Evolutionary conservation across 441 rosid genomes (phyloP).

Genomic region (Gossypium aridum): DNA sequence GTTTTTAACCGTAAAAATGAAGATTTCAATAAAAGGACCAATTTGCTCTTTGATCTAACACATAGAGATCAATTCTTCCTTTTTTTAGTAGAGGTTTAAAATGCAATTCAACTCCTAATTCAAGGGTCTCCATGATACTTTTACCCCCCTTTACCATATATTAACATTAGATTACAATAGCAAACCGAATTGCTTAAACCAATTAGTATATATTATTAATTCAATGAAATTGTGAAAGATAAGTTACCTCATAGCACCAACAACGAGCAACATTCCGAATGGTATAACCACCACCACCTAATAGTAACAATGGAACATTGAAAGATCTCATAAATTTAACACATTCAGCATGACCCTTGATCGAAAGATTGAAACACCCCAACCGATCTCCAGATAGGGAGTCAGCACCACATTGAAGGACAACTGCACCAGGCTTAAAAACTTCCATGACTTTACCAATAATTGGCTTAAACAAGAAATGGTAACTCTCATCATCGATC

Average conservation of each 20-base stretch:
- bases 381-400: conserved; percentile 64
- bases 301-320: conserved; percentile 64
- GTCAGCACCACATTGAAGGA: conserved; percentile 77
- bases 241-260: conserved; percentile 75
- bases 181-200: not conserved
- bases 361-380: conserved; percentile 11
- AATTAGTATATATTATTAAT: not conserved
- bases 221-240: not conserved
- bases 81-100: too few relatives aligned
- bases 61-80: too few relatives aligned
- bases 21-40: too few relatives aligned
- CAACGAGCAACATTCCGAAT: conserved; percentile 80
- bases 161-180: not conserved
- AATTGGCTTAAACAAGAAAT: conserved; percentile 61
- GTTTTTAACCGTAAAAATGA: too few relatives aligned
- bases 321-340: conserved; percentile 76
- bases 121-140: too few relatives aligned
- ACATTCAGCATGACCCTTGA: conserved; percentile 80
- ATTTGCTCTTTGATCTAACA: too few relatives aligned
- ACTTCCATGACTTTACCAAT: conserved; percentile 73
- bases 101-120: too few relatives aligned
- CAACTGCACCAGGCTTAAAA: conserved; percentile 68
- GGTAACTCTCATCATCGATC: conserved; percentile 76
- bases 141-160: not conserved
- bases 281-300: conserved; percentile 80